Evolutionary conservation across 148 eudicot species (phyloP).

Genomic region (Cornus controversa): DNA sequence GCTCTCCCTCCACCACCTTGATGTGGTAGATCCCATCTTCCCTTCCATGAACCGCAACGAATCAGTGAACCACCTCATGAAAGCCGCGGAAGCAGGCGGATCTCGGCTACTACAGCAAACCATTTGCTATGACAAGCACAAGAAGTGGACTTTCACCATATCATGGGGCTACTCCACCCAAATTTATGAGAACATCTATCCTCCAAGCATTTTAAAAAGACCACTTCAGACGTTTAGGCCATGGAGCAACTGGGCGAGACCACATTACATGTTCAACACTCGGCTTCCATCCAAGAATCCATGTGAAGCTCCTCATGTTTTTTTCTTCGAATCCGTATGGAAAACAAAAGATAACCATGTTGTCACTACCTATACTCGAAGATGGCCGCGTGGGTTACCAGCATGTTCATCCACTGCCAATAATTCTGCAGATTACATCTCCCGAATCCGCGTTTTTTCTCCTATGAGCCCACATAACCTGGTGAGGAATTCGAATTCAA

Average conservation of each 20-base stretch:
- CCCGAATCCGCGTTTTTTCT: slow-evolving; percentile 42
- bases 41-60: slow-evolving; percentile 41
- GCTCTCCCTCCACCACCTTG: slow-evolving; percentile 61
- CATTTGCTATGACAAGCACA: slow-evolving; percentile 43
- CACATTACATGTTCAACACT: slow-evolving; percentile 52
- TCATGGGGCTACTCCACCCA: slow-evolving; percentile 73
- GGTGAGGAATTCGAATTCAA: too few species aligned
- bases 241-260: slow-evolving; percentile 36
- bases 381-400: slow-evolving; percentile 13
- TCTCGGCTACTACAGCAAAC: slow-evolving; percentile 61
- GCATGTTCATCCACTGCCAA: slow-evolving; percentile 23
- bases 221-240: slow-evolving; percentile 57
- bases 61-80: slow-evolving; percentile 51
- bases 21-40: slow-evolving; percentile 48
- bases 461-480: slow-evolving; percentile 32
- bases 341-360: slow-evolving; percentile 3
- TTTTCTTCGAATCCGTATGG: slow-evolving; percentile 46
- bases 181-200: slow-evolving; percentile 37
- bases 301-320: slow-evolving; percentile 52
- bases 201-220: slow-evolving; percentile 41
- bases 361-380: slow-evolving; percentile 41
- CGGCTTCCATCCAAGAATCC: slow-evolving; percentile 35
- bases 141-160: slow-evolving; percentile 51
- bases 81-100: slow-evolving; percentile 37
- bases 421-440: slow-evolving; percentile 24